These are phyloP conservation scores for Rhinocladiella similis DNA, from an alignment of 2,329 filamentous ascomycete species.

Conservation along the genomic window DNA sequence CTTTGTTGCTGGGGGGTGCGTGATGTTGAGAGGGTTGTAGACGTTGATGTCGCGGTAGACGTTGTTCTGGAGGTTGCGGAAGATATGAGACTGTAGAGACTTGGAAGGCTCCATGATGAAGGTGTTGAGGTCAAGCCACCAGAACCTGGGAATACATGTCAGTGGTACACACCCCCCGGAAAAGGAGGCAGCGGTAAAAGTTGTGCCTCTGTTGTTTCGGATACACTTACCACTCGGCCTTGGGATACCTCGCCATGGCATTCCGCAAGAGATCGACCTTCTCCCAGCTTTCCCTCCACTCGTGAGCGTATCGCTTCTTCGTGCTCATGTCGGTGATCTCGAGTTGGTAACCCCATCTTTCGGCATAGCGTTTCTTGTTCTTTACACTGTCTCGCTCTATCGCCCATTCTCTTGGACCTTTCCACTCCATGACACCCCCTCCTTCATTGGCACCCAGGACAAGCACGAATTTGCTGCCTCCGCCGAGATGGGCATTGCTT, in stretches of 20 bases:
- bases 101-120: constrained; percentile 96
- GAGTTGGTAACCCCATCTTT: constrained; percentile 88
- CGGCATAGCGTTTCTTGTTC: constrained; percentile 89
- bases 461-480: constrained; percentile 88
- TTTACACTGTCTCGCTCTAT: constrained; percentile 94
- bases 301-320: constrained; percentile 96
- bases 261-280: constrained; percentile 93
- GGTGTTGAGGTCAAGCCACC: constrained; percentile 98
- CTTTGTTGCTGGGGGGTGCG: constrained; percentile 71
- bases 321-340: constrained; percentile 99
- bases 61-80: constrained; percentile 71
- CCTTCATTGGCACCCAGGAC: constrained; percentile 92
- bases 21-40: constrained; percentile 93
- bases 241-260: constrained; percentile 86
- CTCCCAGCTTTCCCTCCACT: constrained; percentile 99
- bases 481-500: constrained; percentile 70
- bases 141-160: constrained; percentile 67
- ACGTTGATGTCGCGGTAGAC: constrained; percentile 94
- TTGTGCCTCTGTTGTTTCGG: no score
- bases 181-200: no score
- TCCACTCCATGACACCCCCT: constrained; percentile 99
- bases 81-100: constrained; percentile 87
- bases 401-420: constrained; percentile 94
- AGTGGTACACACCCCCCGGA: neutral
- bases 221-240: constrained; percentile 84